Evolutionary conservation across 805 yeast genomes (phyloP), one percentile per base, ranked within the genome.

Genomic region (Suhomyces canberraensis): DNA sequence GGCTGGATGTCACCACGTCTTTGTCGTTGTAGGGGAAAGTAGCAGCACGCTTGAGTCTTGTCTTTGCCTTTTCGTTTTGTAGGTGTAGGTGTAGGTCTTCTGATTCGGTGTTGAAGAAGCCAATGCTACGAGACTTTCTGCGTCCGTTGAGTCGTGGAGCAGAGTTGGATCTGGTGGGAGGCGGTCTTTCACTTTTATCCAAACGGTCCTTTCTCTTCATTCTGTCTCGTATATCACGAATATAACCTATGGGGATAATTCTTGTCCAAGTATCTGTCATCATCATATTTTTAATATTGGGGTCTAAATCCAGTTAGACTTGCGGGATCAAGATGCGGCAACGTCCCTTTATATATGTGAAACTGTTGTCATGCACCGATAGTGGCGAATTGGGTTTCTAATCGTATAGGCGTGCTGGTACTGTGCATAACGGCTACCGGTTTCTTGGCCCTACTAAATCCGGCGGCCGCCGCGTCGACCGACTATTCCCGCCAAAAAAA

Each of bases 1-100:
- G 37, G 27, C 37, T 34, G 11, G 37, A 34, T 9, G 31, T 34
- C 14, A 34, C 37, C 27, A 25, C 37, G 14, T n/a, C 6, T 24
- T 8, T 8, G 13, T 24, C 13, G 11, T n/a, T 6, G 11, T 8
- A 13, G 26, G 26, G 26, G 13, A 24, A 8, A 5, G 26, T 24
- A 13, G 26, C 26, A 8, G 26, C 7, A 8, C 26, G 7, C 14
- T 13, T 8, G 26, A 24, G 26, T 8, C 26, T 8, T 8, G 26
- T 24, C 11, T 24, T 24, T 5, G 14, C 14, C 8, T 7, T 7
- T 20, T 24, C 26, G n/a, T n/a, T n/a, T n/a, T n/a, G 28, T 11
- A 13, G 15, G n/a, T 25, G 14, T n/a, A n/a, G n/a, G n/a, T n/a
- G n/a, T 5, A 17, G 22, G 11, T 15, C 8, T 17, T 33, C 17